phyloP scores from a whole-genome alignment of 75 land plant genomes.

The Chamaecyparis obtusa region DNA sequence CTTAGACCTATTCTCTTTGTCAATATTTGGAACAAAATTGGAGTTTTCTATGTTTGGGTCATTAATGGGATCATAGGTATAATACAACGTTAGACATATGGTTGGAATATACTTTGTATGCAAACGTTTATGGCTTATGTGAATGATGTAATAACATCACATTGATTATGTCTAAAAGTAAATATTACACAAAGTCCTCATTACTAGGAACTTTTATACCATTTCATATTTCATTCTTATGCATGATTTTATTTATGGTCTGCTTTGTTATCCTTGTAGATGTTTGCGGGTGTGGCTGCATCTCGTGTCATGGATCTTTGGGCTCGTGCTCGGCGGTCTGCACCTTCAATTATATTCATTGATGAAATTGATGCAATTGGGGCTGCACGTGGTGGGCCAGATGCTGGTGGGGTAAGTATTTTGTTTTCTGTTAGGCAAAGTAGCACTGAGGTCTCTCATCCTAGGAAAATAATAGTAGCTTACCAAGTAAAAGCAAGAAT shows the following conservation, averaged over 20 bases:
- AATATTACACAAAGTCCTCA: neutral
- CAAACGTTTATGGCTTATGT: too few relatives aligned
- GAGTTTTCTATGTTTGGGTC: too few relatives aligned
- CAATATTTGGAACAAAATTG: too few relatives aligned
- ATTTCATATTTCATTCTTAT: neutral
- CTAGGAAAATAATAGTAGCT: neutral
- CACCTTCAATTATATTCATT: conserved; percentile 96
- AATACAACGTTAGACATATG: too few relatives aligned
- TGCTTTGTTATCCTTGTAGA: conserved; percentile 38
- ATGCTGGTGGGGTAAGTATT: conserved; percentile 91
- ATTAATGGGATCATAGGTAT: too few relatives aligned
- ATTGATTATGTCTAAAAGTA: too few relatives aligned
- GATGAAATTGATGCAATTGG: conserved; percentile 99
- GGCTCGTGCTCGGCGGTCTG: conserved; percentile 77
- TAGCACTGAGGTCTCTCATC: neutral
- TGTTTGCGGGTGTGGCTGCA: conserved; percentile 98
- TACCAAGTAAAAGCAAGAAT: neutral
- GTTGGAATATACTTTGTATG: too few relatives aligned
- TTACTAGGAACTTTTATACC: neutral
- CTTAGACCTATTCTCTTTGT: too few relatives aligned
- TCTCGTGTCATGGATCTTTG: conserved; percentile 95
- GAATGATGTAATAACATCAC: too few relatives aligned
- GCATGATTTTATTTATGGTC: neutral
- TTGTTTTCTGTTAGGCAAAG: neutral
- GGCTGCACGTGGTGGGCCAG: conserved; percentile 96